Conservation (phyloP, 2,329 filamentous ascomycete genomes). For the Colletotrichum tabaci region DNA sequence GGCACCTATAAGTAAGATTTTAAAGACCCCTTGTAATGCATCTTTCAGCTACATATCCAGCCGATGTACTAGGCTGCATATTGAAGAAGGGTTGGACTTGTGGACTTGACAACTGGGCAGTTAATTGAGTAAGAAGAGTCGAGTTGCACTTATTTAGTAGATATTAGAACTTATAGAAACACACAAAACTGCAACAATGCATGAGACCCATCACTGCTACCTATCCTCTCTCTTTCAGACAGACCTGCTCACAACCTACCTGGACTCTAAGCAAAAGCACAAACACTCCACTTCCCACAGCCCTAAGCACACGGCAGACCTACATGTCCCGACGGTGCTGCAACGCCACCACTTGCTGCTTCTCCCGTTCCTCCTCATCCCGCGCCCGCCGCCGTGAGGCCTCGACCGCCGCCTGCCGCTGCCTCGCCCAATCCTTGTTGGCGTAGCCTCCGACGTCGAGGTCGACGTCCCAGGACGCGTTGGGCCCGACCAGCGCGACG, state of each 20-base stretch:
- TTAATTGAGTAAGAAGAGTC: no score
- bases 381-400: neutral
- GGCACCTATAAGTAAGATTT: no score
- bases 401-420: constrained; percentile 3
- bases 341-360: neutral
- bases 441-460: neutral
- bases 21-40: no score
- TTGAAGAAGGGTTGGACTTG: no score
- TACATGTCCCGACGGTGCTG: neutral
- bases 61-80: no score
- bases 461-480: neutral
- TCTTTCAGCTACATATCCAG: no score
- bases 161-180: neutral
- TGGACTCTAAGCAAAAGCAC: neutral
- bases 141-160: no score
- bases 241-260: no score
- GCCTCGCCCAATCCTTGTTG: constrained; percentile 8
- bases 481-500: constrained; percentile 25
- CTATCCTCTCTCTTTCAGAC: no score
- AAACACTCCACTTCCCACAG: neutral
- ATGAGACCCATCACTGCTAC: no score
- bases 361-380: neutral
- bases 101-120: no score
- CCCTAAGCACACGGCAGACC: neutral
- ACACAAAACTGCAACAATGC: neutral